Base-by-base conservation (phyloP, 106 monocot genomes). In the Dendrobium officinale region DNA sequence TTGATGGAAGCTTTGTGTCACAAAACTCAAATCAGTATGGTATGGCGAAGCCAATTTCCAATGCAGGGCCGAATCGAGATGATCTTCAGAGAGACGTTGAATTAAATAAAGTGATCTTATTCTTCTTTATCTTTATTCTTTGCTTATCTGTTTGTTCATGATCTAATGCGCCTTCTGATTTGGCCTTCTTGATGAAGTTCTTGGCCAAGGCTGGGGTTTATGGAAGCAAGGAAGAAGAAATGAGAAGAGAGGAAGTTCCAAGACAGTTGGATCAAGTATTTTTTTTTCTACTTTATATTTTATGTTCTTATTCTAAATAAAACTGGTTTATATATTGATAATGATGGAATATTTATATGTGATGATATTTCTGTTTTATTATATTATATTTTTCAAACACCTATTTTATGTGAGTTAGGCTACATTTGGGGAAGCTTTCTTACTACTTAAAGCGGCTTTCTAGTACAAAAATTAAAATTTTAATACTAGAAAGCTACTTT, bases 121-220 rank as follows among this genome's bases (percentile, higher is more conserved):
- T 20, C 44, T 41, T 43, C 18, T 74, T 20, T 19, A 2, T 43
- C 11, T 18, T 24, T 70, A 19, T 19, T 15, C 9, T n/a, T 51
- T 3, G 76, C 59, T 24, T 42, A 18, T 20, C 1, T 49, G 1
- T 6, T 6, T 20, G 33, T 10, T 22, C 51, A 11, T 26, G 26
- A 26, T 51, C 26, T 33, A 31, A 77, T 75, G 31, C 74, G 59
- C 29, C 19, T 42, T 42, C 42, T 66, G 3, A 24, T 78, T 5
- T 79, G 11, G 41, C 27, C 22, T 79, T 70, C 6, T 6, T 81
- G 9, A 11, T 47, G 9, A 79, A 93, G 96, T 88, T 92, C 75
- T 90, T 97, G 83, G 86, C 81, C 26, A 86, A 89, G 40, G 87
- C 94, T 47, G 94, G 86, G 1, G 88, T 97, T 4, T 94, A 92